A percentile compares a stretch with the other conserved stretches of the same genome.
Conservation (phyloP, 2,329 filamentous ascomycete species). For the Fusarium sublunatum region DNA sequence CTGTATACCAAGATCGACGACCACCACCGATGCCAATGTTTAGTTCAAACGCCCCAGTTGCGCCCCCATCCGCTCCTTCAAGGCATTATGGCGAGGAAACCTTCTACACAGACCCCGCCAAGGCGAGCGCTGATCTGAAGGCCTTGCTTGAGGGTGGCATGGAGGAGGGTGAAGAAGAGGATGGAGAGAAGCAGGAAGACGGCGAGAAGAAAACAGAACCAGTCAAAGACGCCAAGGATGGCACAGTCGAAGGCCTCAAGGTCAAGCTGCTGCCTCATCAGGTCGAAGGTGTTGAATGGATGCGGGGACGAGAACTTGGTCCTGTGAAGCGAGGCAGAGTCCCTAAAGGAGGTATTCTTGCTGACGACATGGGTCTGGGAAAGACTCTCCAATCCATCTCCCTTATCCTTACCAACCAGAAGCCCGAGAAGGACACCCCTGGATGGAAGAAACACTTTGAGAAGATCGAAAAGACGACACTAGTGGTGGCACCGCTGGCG, state of each 20-base stretch:
- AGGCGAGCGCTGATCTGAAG: slow-evolving; percentile 82
- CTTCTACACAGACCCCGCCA: slow-evolving; percentile 75
- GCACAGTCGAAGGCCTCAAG: slow-evolving; percentile 78
- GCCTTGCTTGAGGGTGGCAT: slow-evolving; percentile 84
- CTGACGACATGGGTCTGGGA: slow-evolving; percentile 96
- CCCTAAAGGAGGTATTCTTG: slow-evolving; percentile 92
- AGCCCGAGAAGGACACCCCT: slow-evolving; percentile 67
- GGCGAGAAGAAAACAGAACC: slow-evolving; percentile 39
- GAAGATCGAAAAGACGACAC: slow-evolving; percentile 78
- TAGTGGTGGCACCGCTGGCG: slow-evolving; percentile 92
- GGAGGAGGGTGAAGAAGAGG: slow-evolving; percentile 72
- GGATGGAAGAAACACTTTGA: slow-evolving; percentile 76
- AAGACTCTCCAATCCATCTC: slow-evolving; percentile 96
- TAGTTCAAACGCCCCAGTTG: slow-evolving; percentile 52
- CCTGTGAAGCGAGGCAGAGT: slow-evolving; percentile 82
- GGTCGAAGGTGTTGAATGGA: slow-evolving; percentile 93
- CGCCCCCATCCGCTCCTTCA: slow-evolving; percentile 18
- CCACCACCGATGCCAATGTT: slow-evolving; percentile 61
- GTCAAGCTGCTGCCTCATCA: slow-evolving; percentile 94
- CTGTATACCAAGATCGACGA: slow-evolving; percentile 60
- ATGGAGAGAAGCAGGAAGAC: slow-evolving; percentile 46
- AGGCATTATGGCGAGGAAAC: slow-evolving; percentile 55
- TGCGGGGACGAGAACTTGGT: slow-evolving; percentile 91
- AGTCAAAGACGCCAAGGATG: slow-evolving; percentile 57
- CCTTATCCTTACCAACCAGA: slow-evolving; percentile 84